Base-by-base conservation (phyloP, 768 basidiomycete genomes). In the Pisolithus microcarpus region DNA sequence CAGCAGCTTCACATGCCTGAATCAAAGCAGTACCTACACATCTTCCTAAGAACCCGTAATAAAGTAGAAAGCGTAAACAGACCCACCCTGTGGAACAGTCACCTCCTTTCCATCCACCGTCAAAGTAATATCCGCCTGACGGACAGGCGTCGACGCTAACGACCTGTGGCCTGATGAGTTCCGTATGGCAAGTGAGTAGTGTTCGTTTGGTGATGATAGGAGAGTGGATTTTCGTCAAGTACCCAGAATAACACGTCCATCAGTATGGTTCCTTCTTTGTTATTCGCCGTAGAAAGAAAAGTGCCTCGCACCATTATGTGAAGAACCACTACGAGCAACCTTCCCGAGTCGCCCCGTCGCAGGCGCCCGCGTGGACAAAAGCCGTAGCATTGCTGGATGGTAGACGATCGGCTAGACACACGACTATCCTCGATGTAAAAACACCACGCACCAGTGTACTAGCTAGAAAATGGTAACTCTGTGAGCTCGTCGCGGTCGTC, bases 101-200 rank as follows among this genome's bases (percentile, higher is more conserved):
- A 99, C 93, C 72, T 93, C 87, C 71, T 94, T 96, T 56, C 95
- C 95, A 69, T 99, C 94, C 38, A 98, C 85, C 1, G 93, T 95
- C 28, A 98, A 72, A 30, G 92, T 95, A 58, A 97, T 85, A 58
- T 91, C 87, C 42, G 85, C 86, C 60, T 76, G 77, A 51, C 79
- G 75, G 52, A 75, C 67, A 16, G 85, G 77, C 1, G 84, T 79
- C 37, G 88, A 84, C 10, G 84, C 72, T 64, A 90, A 77, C 31
- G 75, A 72, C 53, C 84, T 75, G 54, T 75, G 76, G 61, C 75
- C 86, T 86, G 34, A 3, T 34, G 46, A 9, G 57, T 53, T 40
- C 30, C 42, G 24, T 54, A 36, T 31, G 30, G 7, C 19, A 23
- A 16, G 28, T 3, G 30, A 7, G 34, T 18, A 18, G 45, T 6